Evolutionary conservation across 345 rosid genomes (phyloP).

Genomic region (Angophora floribunda): DNA sequence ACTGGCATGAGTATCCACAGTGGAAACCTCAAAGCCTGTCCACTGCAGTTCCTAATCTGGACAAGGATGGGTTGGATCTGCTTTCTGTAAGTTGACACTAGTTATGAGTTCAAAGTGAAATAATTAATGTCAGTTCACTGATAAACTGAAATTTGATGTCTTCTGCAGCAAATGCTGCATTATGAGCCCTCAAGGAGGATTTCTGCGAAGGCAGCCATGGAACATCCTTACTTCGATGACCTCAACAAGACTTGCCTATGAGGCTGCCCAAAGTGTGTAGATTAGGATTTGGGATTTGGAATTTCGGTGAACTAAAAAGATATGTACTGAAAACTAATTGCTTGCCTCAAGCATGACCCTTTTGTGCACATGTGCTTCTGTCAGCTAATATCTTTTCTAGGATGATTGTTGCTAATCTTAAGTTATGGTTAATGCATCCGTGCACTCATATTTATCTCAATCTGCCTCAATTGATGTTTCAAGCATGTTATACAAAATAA

Average conservation of each 20-base stretch:
- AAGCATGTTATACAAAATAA: neutral
- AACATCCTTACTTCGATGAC: slow-evolving; percentile 86
- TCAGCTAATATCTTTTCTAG: neutral
- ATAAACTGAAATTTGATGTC: neutral
- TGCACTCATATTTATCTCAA: neutral
- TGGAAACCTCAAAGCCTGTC: slow-evolving; percentile 73
- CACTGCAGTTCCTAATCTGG: slow-evolving; percentile 56
- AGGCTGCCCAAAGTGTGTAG: neutral
- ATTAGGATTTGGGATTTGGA: neutral
- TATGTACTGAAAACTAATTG: neutral
- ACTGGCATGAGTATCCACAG: slow-evolving; percentile 98
- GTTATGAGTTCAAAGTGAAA: neutral
- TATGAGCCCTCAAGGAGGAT: slow-evolving; percentile 81
- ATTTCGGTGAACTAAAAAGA: neutral
- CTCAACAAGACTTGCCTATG: slow-evolving; percentile 48
- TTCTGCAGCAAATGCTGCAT: slow-evolving; percentile 82
- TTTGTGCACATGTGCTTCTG: neutral
- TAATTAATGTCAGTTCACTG: neutral
- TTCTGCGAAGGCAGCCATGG: slow-evolving; percentile 93
- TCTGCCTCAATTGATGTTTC: neutral
- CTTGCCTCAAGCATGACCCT: slow-evolving; percentile 2
- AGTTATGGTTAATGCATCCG: neutral
- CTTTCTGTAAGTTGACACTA: slow-evolving; percentile 40
- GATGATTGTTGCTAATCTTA: neutral
- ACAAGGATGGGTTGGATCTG: slow-evolving; percentile 63